Base-by-base conservation (phyloP, 306 rosid species). In the Abrus precatorius region DNA sequence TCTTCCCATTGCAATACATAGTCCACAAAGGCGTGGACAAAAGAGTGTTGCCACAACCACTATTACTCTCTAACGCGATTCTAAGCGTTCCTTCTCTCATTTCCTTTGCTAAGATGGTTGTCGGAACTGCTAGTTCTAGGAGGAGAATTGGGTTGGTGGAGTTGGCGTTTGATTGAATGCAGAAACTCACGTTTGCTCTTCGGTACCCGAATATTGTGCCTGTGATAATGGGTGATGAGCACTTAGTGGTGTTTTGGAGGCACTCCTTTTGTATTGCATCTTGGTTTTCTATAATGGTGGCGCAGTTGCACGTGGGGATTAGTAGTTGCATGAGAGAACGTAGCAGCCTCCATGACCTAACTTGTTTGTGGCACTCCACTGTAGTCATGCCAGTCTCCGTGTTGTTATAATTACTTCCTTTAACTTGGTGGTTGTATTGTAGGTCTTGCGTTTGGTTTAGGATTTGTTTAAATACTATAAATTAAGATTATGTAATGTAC, bases 351-450 rank as follows among this genome's bases (percentile, higher is more conserved):
- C 97, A 95, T 56, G 99, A 92, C 30, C 97, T 88, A 76, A 92
- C 99, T 89, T 95, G 95, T 54, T 93, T 95, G 20, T 95, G 95
- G 86, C 98, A 95, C 67, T 92, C 97, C 10, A 95, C 97, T 14
- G 88, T 72, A 73, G 93, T 89, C 75, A 90, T 86, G 3, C 82
- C 82, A 60, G 27, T 71, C 33, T 61, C 75, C 48, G 87, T 57
- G 82, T 72, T 5, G 50, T 70, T 62, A 55, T 79, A 54, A 27
- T 57, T 76, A 62, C 50, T 27, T 1, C 38, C 20, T 14, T 47
- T 47, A 43, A 6, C 0, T 5, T 4, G 1, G 2, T 67, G 41
- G 2, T 67, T 27, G 9, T 38, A 44, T 0, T 66, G 14, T 27
- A 8, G 2, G 27, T 64, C 41, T 38, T 55, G 54, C 10, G 11